phyloP scores from a whole-genome alignment of 2,329 filamentous ascomycete species.

The Colletotrichum kahawae region DNA sequence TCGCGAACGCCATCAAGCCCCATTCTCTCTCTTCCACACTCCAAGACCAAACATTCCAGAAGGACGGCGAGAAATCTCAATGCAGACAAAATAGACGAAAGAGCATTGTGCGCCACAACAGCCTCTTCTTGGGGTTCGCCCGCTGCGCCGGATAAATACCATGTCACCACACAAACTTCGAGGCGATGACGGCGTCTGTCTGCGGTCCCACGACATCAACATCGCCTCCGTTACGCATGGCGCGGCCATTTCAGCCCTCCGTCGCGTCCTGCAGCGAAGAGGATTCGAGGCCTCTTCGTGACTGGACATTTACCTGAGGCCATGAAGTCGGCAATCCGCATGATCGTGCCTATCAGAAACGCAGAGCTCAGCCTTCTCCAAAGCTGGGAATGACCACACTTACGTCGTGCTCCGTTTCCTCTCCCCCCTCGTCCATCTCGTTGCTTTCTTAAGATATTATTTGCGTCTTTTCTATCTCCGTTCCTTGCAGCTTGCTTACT shows the following conservation, averaged over 20 bases:
- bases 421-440: neutral
- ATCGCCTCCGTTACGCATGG: neutral
- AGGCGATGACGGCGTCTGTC: neutral
- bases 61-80: neutral
- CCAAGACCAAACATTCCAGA: neutral
- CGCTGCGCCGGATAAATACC: neutral
- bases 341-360: slow-evolving; percentile 15
- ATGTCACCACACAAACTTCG: neutral
- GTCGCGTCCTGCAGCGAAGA: neutral
- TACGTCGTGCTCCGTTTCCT: neutral
- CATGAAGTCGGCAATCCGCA: slow-evolving; percentile 10
- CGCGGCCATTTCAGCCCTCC: neutral
- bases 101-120: neutral
- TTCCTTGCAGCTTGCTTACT: slow-evolving; percentile 1
- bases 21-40: neutral
- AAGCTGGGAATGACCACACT: neutral
- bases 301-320: neutral
- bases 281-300: neutral
- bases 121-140: neutral
- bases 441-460: neutral
- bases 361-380: neutral
- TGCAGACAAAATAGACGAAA: slow-evolving; percentile 1
- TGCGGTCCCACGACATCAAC: neutral
- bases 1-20: neutral
- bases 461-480: neutral